These are phyloP conservation scores for Leptoxyphium fumago DNA, from an alignment of 2,329 filamentous ascomycete species.

Conservation along the genomic window DNA sequence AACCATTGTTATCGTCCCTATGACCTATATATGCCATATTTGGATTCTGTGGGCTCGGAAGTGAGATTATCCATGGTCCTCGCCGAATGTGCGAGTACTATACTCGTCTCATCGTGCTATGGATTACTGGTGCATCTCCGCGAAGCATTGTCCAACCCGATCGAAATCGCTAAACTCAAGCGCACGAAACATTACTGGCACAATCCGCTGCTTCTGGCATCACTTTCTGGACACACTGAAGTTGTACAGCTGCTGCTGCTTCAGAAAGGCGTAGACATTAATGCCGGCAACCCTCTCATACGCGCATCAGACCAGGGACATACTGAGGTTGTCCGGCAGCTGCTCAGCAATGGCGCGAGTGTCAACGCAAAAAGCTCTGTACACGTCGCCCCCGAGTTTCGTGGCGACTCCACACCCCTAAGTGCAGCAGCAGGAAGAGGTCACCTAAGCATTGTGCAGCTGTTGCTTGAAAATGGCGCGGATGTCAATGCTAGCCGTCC, in stretches of 20 bases:
- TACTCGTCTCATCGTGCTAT: neutral
- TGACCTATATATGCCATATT: neutral
- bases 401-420: no score
- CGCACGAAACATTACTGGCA: neutral
- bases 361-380: neutral
- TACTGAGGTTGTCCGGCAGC: neutral
- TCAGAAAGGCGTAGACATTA: slow-evolving; percentile 1
- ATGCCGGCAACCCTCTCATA: slow-evolving; percentile 1
- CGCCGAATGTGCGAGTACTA: neutral
- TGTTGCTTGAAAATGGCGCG: neutral
- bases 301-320: neutral
- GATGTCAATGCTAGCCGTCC: neutral
- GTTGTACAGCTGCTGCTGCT: slow-evolving; percentile 1
- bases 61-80: neutral
- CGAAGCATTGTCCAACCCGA: neutral
- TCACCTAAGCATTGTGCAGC: neutral
- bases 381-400: no score
- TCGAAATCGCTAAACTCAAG: neutral
- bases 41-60: neutral
- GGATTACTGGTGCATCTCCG: neutral
- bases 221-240: neutral
- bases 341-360: slow-evolving; percentile 1
- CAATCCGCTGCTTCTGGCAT: neutral
- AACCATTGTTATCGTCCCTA: neutral
- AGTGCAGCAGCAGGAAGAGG: neutral